Evolutionary conservation across 345 rosid genomes (phyloP).

Genomic region (Zanthoxylum bungeanum): DNA sequence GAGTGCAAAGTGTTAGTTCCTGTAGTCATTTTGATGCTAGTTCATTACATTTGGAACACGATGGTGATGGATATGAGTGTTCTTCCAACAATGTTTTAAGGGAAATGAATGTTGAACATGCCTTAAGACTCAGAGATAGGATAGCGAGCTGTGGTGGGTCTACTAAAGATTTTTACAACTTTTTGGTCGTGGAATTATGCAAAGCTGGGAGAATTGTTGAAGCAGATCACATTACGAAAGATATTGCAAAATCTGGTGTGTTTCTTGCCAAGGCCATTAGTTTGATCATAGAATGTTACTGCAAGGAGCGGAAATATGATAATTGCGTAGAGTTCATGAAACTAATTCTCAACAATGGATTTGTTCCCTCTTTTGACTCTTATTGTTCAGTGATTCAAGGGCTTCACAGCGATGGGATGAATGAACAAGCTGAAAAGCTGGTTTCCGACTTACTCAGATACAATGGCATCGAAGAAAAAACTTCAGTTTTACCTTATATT

Average conservation of each 20-base stretch:
- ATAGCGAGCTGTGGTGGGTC: constrained; percentile 34
- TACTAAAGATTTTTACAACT: constrained; percentile 23
- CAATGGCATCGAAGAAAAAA: constrained; percentile 28
- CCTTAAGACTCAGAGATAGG: constrained; percentile 21
- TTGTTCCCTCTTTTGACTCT: constrained; percentile 36
- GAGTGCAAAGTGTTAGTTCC: neutral
- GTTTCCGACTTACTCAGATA: constrained; percentile 35
- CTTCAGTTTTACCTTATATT: constrained; percentile 26
- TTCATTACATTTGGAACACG: neutral
- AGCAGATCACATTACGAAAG: constrained; percentile 24
- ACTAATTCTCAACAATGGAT: constrained; percentile 28
- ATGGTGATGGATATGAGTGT: constrained; percentile 1
- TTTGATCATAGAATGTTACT: constrained; percentile 35
- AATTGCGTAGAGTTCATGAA: constrained; percentile 32
- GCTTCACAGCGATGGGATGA: constrained; percentile 31
- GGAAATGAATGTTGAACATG: constrained; percentile 34
- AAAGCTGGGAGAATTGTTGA: constrained; percentile 34
- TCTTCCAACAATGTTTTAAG: constrained; percentile 15
- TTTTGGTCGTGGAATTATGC: constrained; percentile 32
- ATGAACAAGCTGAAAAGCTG: constrained; percentile 27
- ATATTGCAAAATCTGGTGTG: constrained; percentile 18
- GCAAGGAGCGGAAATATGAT: constrained; percentile 24
- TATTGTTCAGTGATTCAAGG: constrained; percentile 38
- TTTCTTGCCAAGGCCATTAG: constrained; percentile 34
- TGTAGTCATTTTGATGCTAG: neutral